phyloP scores from a whole-genome alignment of 441 rosid species.

The Populus hybrid region DNA sequence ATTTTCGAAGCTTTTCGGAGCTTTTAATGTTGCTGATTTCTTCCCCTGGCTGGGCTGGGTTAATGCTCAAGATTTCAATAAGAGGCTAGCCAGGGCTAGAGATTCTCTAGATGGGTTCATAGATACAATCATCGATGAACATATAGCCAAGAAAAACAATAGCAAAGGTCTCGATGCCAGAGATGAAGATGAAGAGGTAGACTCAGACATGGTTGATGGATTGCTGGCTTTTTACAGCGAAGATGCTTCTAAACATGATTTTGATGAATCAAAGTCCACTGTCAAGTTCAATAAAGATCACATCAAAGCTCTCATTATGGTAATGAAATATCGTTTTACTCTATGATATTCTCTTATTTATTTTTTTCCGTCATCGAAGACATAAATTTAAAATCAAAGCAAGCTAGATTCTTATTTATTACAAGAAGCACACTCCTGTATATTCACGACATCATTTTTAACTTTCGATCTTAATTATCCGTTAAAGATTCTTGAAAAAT shows the following conservation, averaged over 20 bases:
- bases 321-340: constrained; percentile 15
- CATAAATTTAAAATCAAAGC: neutral
- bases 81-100: constrained; percentile 52
- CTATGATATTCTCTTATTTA: neutral
- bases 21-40: constrained; percentile 76
- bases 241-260: constrained; percentile 39
- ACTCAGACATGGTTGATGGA: constrained; percentile 81
- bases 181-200: constrained; percentile 32
- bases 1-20: constrained; percentile 86
- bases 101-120: constrained; percentile 60
- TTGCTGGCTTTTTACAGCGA: constrained; percentile 59
- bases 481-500: no score
- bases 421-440: neutral
- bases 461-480: no score
- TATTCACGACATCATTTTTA: neutral
- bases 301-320: constrained; percentile 91
- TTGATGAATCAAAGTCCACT: constrained; percentile 50
- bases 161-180: neutral
- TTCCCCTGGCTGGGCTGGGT: constrained; percentile 61
- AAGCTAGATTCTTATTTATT: neutral
- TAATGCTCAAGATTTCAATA: constrained; percentile 53
- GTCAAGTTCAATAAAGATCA: constrained; percentile 60
- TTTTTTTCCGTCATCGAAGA: neutral
- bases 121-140: constrained; percentile 74
- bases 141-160: constrained; percentile 41